These are phyloP conservation scores for Ustilago vetiveriae DNA, from an alignment of 1,284 basidiomycete species.

Conservation along the genomic window DNA sequence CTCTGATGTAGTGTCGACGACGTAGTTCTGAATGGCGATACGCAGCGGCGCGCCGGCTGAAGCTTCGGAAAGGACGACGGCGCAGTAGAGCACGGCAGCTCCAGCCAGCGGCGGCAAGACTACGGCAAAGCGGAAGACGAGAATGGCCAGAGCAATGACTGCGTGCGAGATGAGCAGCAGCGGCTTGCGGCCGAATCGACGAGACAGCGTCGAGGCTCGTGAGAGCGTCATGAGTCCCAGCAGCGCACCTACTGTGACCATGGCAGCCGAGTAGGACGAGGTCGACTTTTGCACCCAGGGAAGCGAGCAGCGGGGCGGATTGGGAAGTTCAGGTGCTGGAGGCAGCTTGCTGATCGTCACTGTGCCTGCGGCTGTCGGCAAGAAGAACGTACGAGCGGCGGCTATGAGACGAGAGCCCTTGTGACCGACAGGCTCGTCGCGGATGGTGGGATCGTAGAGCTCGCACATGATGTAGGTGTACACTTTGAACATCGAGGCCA, in stretches of 20 bases:
- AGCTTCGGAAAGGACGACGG: constrained; percentile 54
- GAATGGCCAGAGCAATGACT: constrained; percentile 47
- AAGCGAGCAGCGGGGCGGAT: constrained; percentile 46
- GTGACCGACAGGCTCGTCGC: constrained; percentile 29
- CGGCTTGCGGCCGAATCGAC: constrained; percentile 56
- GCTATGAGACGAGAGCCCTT: constrained; percentile 6
- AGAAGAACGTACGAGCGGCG: constrained; percentile 6
- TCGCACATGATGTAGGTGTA: constrained; percentile 61
- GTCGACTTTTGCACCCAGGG: constrained; percentile 57
- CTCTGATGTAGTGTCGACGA: constrained; percentile 60
- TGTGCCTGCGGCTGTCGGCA: constrained; percentile 1
- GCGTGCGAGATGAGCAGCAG: constrained; percentile 50
- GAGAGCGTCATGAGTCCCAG: constrained; percentile 54
- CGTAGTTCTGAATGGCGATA: constrained; percentile 61
- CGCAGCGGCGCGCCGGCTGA: constrained; percentile 56
- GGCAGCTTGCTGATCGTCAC: constrained; percentile 13
- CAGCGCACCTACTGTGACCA: constrained; percentile 57
- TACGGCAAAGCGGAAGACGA: constrained; percentile 50
- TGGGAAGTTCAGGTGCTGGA: constrained; percentile 51
- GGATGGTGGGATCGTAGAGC: constrained; percentile 48
- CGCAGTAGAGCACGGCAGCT: constrained; percentile 45
- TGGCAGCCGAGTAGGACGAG: constrained; percentile 55
- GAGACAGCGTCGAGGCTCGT: constrained; percentile 42
- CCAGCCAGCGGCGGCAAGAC: constrained; percentile 44
- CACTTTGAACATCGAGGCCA: constrained; percentile 60